Base-by-base conservation (phyloP, 306 rosid genomes). In the Sicyos baderoa region DNA sequence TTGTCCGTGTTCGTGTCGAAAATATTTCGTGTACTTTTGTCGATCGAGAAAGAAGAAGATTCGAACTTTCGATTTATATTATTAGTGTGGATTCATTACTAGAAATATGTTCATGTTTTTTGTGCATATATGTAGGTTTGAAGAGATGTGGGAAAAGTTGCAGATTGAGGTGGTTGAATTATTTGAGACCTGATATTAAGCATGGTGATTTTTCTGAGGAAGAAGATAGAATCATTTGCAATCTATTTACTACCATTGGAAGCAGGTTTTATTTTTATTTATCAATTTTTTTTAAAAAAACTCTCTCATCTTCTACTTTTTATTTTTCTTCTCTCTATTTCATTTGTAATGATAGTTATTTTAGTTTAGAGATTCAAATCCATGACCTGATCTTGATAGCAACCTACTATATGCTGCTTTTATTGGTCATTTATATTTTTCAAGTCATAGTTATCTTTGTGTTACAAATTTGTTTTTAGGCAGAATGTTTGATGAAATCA, bases 61-160 rank as follows among this genome's bases (percentile, higher is more conserved):
- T 55, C 35, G 4, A 29, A 29, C 35, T 29, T 29, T 29, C 35
- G 35, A 29, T 5, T 29, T 5, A 2, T 3, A 25, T 3, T 25
- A 25, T 25, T 25, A 25, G 29, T 25, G 29, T 3, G 3, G 29
- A 25, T 25, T 25, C 29, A 3, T 29, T 29, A 29, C 35, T 29
- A 29, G 4, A 29, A 29, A 29, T 29, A 29, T 29, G 35, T 29
- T 29, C 15, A 8, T 5, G 40, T 62, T 65, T 75, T 62, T 65
- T 75, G 70, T 17, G 22, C 49, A 69, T 55, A 29, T 17, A 44
- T 11, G 17, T 80, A 92, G 97, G 93, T 76, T 87, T 92, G 23
- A 87, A 58, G 84, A 89, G 97, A 74, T 92, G 97, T 76, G 97
- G 97, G 42, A 92, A 92, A 78, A 92, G 97, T 58, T 92, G 97